These are phyloP conservation scores for Spergularia bocconei DNA, from an alignment of 148 eudicot genomes.

Conservation along the genomic window DNA sequence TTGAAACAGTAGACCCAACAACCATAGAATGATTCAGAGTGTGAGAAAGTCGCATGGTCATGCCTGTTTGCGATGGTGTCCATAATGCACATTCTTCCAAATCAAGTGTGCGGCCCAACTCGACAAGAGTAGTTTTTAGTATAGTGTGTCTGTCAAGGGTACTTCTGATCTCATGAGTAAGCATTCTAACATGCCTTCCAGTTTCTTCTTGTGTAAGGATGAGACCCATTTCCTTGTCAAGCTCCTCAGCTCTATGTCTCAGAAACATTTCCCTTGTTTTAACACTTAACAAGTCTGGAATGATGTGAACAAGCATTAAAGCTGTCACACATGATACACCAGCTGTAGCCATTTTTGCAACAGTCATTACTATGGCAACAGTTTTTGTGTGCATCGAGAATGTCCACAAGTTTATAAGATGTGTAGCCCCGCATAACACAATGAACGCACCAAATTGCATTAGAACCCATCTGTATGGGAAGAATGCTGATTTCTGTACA, in stretches of 20 bases:
- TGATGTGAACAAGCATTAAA: conserved; percentile 81
- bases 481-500: conserved; percentile 80
- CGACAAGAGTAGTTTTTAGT: conserved; percentile 73
- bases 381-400: conserved; percentile 71
- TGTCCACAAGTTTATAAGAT: conserved; percentile 86
- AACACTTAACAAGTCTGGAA: conserved; percentile 82
- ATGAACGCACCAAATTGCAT: conserved; percentile 96
- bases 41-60: conserved; percentile 61
- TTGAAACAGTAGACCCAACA: conserved; percentile 65
- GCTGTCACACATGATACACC: conserved; percentile 87
- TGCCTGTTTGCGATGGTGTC: conserved; percentile 84
- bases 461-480: conserved; percentile 93
- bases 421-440: conserved; percentile 88
- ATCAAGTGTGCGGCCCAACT: conserved; percentile 73
- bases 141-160: conserved; percentile 83
- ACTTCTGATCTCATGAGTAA: conserved; percentile 90
- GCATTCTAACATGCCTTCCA: conserved; percentile 91
- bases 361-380: conserved; percentile 82
- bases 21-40: conserved; percentile 55
- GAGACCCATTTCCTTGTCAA: conserved; percentile 87
- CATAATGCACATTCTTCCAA: conserved; percentile 85
- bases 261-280: conserved; percentile 71
- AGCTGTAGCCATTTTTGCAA: conserved; percentile 77
- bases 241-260: conserved; percentile 79
- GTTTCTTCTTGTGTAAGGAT: conserved; percentile 87